phyloP scores from a whole-genome alignment of 164 flowering plant genomes.

The Magnolia officinalis region DNA sequence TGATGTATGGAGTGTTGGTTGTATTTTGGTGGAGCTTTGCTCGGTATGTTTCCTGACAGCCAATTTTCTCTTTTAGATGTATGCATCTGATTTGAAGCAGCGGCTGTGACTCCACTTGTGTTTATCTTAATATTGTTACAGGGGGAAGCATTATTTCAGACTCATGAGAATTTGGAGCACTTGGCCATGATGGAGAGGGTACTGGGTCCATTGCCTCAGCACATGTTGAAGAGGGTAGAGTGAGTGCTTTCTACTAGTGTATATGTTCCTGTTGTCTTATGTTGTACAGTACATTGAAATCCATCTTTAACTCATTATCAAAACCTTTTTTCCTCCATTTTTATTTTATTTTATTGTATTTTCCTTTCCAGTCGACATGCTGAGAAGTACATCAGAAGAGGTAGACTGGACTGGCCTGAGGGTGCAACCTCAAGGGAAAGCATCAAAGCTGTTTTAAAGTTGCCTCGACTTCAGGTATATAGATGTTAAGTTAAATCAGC shows the following conservation, averaged over 20 bases:
- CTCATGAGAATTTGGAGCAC: conserved; percentile 74
- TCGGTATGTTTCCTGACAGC: conserved; percentile 37
- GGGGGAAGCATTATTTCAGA: conserved; percentile 85
- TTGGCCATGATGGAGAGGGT: conserved; percentile 87
- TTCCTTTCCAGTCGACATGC: conserved; percentile 42
- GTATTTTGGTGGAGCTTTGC: conserved; percentile 77
- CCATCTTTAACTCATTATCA: neutral
- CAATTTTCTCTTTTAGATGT: neutral
- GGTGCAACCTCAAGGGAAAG: conserved; percentile 72
- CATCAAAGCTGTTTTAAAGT: conserved; percentile 56
- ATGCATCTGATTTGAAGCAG: neutral
- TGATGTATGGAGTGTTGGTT: conserved; percentile 84
- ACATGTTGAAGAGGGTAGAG: conserved; percentile 66
- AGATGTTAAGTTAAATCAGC: neutral
- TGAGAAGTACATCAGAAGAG: conserved; percentile 63
- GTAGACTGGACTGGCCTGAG: conserved; percentile 72
- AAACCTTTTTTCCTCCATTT: no score
- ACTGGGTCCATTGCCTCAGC: conserved; percentile 60
- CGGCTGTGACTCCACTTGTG: neutral
- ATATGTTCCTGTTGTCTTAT: neutral
- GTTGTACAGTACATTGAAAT: neutral
- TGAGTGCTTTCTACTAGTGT: conserved; percentile 14
- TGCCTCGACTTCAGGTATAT: conserved; percentile 63
- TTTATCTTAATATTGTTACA: conserved; percentile 8
- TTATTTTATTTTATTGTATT: neutral